Conservation (phyloP, 2,329 filamentous ascomycete genomes). For the Aspergillus ibericus region DNA sequence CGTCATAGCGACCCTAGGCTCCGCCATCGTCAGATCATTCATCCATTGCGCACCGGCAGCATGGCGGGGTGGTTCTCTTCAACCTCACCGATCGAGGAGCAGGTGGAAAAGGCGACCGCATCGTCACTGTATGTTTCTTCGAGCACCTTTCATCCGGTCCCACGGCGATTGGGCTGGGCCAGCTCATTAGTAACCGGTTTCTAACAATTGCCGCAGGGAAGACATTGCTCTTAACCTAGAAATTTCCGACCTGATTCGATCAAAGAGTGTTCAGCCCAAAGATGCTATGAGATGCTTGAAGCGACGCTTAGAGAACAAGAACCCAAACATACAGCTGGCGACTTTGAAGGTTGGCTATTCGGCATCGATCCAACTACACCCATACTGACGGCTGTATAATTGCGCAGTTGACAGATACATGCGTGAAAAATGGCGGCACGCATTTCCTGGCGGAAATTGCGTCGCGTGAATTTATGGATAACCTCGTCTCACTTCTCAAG, state of each 20-base stretch:
- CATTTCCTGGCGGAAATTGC: constrained; percentile 96
- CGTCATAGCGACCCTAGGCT: constrained; percentile 20
- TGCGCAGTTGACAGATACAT: constrained; percentile 84
- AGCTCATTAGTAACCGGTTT: neutral
- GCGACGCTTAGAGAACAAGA: constrained; percentile 91
- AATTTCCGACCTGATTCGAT: constrained; percentile 95
- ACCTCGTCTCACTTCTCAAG: constrained; percentile 84
- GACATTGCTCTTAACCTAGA: constrained; percentile 97
- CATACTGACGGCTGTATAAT: constrained; percentile 18
- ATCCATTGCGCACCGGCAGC: constrained; percentile 47
- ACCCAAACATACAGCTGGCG: constrained; percentile 93
- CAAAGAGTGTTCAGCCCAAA: constrained; percentile 94
- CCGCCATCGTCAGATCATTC: constrained; percentile 8
- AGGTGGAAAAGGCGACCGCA: constrained; percentile 91
- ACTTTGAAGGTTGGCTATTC: constrained; percentile 73
- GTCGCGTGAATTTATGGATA: constrained; percentile 97
- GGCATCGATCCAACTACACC: constrained; percentile 2
- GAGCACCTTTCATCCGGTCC: constrained; percentile 9
- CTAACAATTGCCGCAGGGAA: constrained; percentile 59
- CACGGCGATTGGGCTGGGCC: neutral
- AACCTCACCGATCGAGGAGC: constrained; percentile 90
- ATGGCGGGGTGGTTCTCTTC: constrained; percentile 98
- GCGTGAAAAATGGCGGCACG: constrained; percentile 94
- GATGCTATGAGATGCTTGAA: constrained; percentile 98
- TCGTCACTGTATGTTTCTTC: constrained; percentile 74